These are phyloP conservation scores for Canavalia ensiformis DNA, from an alignment of 306 rosid genomes.

Conservation along the genomic window DNA sequence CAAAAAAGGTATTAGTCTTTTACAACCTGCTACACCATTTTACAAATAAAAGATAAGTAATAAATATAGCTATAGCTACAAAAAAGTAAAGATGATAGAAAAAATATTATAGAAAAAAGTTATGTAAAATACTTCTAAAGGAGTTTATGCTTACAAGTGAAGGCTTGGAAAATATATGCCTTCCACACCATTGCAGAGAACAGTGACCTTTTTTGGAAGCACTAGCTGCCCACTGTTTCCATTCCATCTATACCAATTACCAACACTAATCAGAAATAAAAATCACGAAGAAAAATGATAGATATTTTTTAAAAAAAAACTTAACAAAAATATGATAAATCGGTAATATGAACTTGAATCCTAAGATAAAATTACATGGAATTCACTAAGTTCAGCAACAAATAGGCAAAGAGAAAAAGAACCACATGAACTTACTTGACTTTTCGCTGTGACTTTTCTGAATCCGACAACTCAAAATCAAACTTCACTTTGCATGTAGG, in stretches of 20 bases:
- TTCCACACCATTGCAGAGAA: conserved; percentile 93
- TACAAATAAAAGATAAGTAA: neutral
- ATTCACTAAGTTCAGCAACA: conserved; percentile 6
- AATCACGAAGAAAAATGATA: neutral
- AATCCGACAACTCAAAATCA: conserved; percentile 90
- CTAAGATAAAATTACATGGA: conserved; percentile 2
- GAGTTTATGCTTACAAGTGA: conserved; percentile 78
- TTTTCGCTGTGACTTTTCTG: conserved; percentile 73
- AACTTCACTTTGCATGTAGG: conserved; percentile 94
- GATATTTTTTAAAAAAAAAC: neutral
- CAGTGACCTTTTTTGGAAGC: conserved; percentile 86
- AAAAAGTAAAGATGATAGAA: conserved; percentile 18
- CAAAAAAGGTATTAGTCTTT: conserved; percentile 23
- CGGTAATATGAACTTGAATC: conserved; percentile 9
- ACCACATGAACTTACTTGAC: conserved; percentile 64
- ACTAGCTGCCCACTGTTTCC: conserved; percentile 63
- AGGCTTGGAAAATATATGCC: conserved; percentile 95
- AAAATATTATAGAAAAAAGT: neutral
- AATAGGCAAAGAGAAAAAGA: neutral
- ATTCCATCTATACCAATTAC: conserved; percentile 62
- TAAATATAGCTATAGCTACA: neutral
- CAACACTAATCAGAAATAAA: conserved; percentile 48
- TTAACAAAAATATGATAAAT: conserved; percentile 17
- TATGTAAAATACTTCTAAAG: conserved; percentile 34
- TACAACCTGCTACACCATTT: neutral